phyloP scores from a whole-genome alignment of 78 protist genomes.

The Dictyostelium capitatum region DNA sequence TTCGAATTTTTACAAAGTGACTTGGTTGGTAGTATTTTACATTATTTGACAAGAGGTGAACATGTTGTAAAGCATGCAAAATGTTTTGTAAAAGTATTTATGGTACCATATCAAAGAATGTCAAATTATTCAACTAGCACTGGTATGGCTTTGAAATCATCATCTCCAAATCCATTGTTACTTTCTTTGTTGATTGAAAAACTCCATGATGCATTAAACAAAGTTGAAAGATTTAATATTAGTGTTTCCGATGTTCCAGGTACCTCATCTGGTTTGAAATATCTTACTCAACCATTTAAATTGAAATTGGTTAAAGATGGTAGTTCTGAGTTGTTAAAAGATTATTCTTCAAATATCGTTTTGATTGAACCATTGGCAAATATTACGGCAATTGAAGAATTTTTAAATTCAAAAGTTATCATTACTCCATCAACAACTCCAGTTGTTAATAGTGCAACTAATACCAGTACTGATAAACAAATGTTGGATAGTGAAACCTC shows the following conservation, averaged over 20 bases:
- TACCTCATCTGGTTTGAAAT: conserved; percentile 77
- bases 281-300: conserved; percentile 85
- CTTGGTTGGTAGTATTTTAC: conserved; percentile 51
- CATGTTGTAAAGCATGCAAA: conserved; percentile 45
- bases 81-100: conserved; percentile 66
- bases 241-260: conserved; percentile 66
- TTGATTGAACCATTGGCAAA: conserved; percentile 90
- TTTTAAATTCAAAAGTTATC: conserved; percentile 82
- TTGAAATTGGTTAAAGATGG: conserved; percentile 60
- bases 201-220: conserved; percentile 77
- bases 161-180: conserved; percentile 10
- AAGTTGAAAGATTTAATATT: conserved; percentile 76
- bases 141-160: conserved; percentile 19
- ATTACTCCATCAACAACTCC: neutral
- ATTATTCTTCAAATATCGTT: conserved; percentile 73
- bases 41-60: conserved; percentile 67
- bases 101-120: conserved; percentile 16
- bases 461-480: neutral
- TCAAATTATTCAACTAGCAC: neutral
- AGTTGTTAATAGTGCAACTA: neutral
- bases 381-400: conserved; percentile 84
- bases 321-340: conserved; percentile 20
- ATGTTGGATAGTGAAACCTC: too few species aligned
- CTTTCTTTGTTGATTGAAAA: conserved; percentile 62
- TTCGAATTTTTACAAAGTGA: conserved; percentile 81